Base-by-base conservation (phyloP, 2,329 filamentous ascomycete species). In the Aphanoascus verrucosus region DNA sequence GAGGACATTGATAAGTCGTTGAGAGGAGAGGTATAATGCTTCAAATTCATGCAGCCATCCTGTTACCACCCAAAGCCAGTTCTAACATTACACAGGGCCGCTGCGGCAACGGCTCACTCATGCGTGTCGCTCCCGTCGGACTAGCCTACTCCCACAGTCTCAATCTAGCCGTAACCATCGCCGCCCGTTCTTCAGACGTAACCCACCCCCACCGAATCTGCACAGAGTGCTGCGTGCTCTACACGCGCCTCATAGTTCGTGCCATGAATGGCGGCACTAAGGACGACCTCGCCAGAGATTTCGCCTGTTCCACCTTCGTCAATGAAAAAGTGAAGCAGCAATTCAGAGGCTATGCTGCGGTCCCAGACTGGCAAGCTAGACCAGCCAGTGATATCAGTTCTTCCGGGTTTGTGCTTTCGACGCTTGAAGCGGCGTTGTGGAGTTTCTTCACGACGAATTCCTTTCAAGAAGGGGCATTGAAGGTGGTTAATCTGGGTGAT, bases 51-150 rank as follows among this genome's bases (percentile, higher is more conserved):
- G 23, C 15, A 6, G 23, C 37, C 15, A 49, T 44, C 42, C 6
- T n/a, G 3, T 35, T n/a, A 35, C 7, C 11, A 20, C 23, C 3
- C 3, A 7, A 28, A 28, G 23, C 23, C 3, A 28, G 23, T 17
- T 35, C 37, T 20, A 48, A 37, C 43, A 12, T 15, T 15, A 15
- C 2, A 28, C 31, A 60, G 15, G 49, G 46, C 48, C 60, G 49
- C 20, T 66, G 65, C 41, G 72, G 72, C 0, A 74, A 74, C 51
- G 72, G 72, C 11, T 69, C 66, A 48, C 59, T 74, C 43, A 74
- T 74, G 71, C 63, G 72, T 5, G 66, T 71, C 28, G 60, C 68
- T 0, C 69, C 71, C 0, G 59, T 73, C 8, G 66, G 65, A 1
- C 59, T 73, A 2, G 62, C 64, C 4, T 62, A 64, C 20, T 64